These are phyloP conservation scores for Gigaspora rosea DNA, from an alignment of 192 early-diverging fungal species.

Conservation along the genomic window DNA sequence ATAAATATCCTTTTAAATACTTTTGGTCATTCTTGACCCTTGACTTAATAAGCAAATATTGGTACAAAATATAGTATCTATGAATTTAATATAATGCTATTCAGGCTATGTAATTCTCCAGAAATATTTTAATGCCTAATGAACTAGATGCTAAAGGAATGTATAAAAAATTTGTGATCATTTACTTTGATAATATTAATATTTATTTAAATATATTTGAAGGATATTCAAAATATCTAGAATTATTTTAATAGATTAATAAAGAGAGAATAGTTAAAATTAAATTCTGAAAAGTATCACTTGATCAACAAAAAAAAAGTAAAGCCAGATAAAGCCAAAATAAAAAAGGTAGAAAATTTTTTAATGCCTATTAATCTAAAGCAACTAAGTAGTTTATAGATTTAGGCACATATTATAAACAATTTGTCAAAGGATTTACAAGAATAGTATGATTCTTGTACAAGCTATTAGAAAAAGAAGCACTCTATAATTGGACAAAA, in stretches of 20 bases:
- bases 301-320: background rate
- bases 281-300: conserved; percentile 25
- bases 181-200: conserved; percentile 52
- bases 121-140: conserved; percentile 45
- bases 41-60: conserved; percentile 23
- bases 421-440: background rate
- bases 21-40: conserved; percentile 31
- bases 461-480: background rate
- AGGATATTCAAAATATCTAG: conserved; percentile 1
- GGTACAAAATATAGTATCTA: conserved; percentile 37
- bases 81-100: conserved; percentile 43
- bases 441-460: background rate
- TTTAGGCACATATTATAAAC: background rate
- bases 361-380: no score
- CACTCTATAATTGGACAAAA: background rate
- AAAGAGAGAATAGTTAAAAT: background rate
- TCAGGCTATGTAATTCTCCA: conserved; percentile 41
- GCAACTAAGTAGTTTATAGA: no score
- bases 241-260: background rate
- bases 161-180: conserved; percentile 24
- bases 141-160: conserved; percentile 38
- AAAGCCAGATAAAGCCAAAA: background rate
- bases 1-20: conserved; percentile 41
- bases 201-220: conserved; percentile 45
- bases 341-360: no score